Evolutionary conservation across 2,329 filamentous ascomycete genomes (phyloP).

Genomic region (Colletotrichum nymphaeae): DNA sequence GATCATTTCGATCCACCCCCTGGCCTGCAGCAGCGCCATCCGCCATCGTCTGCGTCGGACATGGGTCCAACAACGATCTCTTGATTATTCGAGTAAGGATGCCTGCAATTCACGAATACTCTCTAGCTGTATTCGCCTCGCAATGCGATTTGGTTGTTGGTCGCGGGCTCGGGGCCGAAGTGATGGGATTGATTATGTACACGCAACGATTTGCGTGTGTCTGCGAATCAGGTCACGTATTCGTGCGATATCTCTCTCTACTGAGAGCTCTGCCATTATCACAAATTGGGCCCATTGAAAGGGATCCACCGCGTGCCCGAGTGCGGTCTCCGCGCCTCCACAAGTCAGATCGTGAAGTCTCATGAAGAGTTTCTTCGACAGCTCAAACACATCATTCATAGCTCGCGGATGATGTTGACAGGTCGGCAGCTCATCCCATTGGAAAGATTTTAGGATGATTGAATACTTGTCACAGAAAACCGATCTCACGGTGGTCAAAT

Average conservation of each 20-base stretch:
- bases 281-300: conserved; percentile 6
- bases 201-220: conserved; percentile 20
- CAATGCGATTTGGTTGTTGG: neutral
- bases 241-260: conserved; percentile 8
- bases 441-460: neutral
- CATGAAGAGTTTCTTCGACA: neutral
- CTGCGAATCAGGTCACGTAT: conserved; percentile 8
- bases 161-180: neutral
- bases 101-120: too few species aligned
- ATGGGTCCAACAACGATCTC: neutral
- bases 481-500: neutral
- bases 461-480: neutral
- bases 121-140: neutral
- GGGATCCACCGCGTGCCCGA: neutral
- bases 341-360: neutral
- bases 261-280: neutral
- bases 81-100: neutral
- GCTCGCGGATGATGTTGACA: neutral
- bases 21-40: conserved; percentile 16
- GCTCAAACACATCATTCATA: neutral
- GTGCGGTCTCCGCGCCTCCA: conserved; percentile 19
- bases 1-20: conserved; percentile 16
- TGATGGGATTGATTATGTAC: conserved; percentile 16
- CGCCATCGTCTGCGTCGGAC: neutral
- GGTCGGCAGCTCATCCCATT: neutral